Base-by-base conservation (phyloP, 108 stramenopile genomes). In the Skeletonema tropicum region DNA sequence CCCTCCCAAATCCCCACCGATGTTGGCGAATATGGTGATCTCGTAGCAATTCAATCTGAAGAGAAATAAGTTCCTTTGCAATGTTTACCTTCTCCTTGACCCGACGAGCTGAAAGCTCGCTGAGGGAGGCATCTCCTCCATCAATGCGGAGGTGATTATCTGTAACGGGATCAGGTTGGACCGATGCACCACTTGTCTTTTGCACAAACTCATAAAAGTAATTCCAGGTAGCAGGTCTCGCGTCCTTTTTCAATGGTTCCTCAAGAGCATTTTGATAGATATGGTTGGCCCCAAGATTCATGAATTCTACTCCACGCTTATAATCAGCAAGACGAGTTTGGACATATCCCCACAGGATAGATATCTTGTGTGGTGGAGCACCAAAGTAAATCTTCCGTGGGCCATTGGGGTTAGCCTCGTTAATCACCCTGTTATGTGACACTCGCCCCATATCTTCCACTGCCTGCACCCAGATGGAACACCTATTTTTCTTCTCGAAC, bases 1-100 rank as follows among this genome's bases (percentile, higher is more conserved):
- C 94, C 31, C 90, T 75, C 8, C 94, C 94, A 77, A 92, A 95
- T 6, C 89, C 87, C 94, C 94, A 95, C 26, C 77, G 82, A 38
- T 90, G 84, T 45, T 87, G 68, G 19, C 94, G 85, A 66, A 86
- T 88, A 55, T 82, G 80, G 63, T 88, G 84, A 75, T 95, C 94
- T 14, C 90, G 88, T 66, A 86, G 86, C 15, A 91, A 46, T 73
- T 92, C 90, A 57, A 92, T 87, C 75, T 95, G 94, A 42, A 95
- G 73, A 61, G 70, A 68, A 64, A 95, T 83, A 48, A 95, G 30
- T 69, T 91, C 92, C 77, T 86, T 89, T 1, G 91, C 92, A 61
- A 92, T 65, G 17, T 74, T 69, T 17, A 86, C 87, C 38, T 79
- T 84, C 66, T 89, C 84, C 8, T 70, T 70, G 17, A 79, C 87